A percentile compares a stretch with the other conserved stretches of the same genome.
Conservation (phyloP, 2,329 filamentous ascomycete species). For the Peltaster fructicola region DNA sequence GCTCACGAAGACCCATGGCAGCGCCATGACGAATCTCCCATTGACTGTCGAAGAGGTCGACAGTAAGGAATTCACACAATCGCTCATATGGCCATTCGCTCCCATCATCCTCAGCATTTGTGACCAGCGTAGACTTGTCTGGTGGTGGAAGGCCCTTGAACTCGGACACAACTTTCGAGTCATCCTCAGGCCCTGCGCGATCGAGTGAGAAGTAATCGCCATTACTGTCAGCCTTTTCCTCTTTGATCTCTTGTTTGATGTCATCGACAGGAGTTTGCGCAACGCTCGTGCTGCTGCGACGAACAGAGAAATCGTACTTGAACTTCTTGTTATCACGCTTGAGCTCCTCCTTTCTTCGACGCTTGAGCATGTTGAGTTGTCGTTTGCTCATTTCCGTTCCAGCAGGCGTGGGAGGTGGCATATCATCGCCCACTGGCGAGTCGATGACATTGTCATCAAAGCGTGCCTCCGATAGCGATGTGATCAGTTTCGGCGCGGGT, state of each 20-base stretch:
- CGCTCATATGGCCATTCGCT: conserved; percentile 87
- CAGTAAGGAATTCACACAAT: conserved; percentile 79
- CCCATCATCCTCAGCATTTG: conserved; percentile 59
- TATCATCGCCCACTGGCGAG: conserved; percentile 17
- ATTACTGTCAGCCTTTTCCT: conserved; percentile 32
- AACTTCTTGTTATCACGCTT: conserved; percentile 74
- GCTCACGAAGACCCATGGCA: conserved; percentile 82
- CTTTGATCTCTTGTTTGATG: conserved; percentile 42
- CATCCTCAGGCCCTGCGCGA: conserved; percentile 63
- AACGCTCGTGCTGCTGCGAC: conserved; percentile 44
- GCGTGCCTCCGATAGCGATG: conserved; percentile 28
- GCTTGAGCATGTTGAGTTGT: conserved; percentile 84
- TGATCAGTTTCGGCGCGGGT: conserved; percentile 36
- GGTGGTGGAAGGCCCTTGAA: conserved; percentile 73
- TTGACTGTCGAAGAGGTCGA: conserved; percentile 80
- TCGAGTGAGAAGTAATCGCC: conserved; percentile 85
- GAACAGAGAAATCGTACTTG: conserved; percentile 55
- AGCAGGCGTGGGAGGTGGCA: conserved; percentile 11
- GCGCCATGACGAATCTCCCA: conserved; percentile 97
- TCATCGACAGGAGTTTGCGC: conserved; percentile 36
- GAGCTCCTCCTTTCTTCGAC: conserved; percentile 79
- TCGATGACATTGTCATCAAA: conserved; percentile 10
- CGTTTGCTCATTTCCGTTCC: conserved; percentile 56
- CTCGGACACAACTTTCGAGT: conserved; percentile 81
- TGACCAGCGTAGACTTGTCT: conserved; percentile 73